phyloP scores from a whole-genome alignment of 768 basidiomycete genomes.

The Boletus subcaerulescens region DNA sequence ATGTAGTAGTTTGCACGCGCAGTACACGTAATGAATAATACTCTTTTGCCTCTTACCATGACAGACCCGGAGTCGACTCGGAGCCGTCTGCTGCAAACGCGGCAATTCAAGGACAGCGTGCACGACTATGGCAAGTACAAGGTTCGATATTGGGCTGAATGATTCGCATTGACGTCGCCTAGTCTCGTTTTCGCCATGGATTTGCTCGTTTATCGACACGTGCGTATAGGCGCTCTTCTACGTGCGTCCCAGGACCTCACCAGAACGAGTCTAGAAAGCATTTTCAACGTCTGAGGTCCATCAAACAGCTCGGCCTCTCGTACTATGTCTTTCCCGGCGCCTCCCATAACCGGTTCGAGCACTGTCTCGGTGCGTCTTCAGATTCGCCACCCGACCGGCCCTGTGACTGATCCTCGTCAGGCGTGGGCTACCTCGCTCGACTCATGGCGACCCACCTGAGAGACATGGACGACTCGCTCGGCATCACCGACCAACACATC shows the following conservation, averaged over 20 bases:
- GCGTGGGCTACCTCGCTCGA: conserved; percentile 72
- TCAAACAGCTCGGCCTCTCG: conserved; percentile 80
- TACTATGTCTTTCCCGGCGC: conserved; percentile 77
- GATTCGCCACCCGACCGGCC: not conserved
- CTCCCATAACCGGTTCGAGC: conserved; percentile 80
- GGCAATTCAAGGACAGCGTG: conserved; percentile 39
- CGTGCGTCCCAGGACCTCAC: not conserved
- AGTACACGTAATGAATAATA: conserved; percentile 8
- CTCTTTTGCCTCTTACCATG: not conserved
- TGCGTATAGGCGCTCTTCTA: conserved; percentile 24
- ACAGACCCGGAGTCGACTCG: conserved; percentile 1
- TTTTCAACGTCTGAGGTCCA: conserved; percentile 71
- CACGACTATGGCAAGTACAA: conserved; percentile 39
- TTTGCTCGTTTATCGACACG: conserved; percentile 66
- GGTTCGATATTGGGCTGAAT: not conserved
- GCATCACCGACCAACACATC: conserved; percentile 69
- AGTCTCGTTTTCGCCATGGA: conserved; percentile 33
- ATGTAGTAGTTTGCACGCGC: not conserved
- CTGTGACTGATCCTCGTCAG: conserved; percentile 33
- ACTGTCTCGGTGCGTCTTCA: conserved; percentile 59
- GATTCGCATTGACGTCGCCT: not conserved
- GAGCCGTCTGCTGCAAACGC: conserved; percentile 6
- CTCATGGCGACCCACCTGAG: conserved; percentile 58
- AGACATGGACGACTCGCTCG: conserved; percentile 55
- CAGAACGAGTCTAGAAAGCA: conserved; percentile 45